phyloP scores from a whole-genome alignment of 805 yeast species.

The Saturnispora ahearnii region DNA sequence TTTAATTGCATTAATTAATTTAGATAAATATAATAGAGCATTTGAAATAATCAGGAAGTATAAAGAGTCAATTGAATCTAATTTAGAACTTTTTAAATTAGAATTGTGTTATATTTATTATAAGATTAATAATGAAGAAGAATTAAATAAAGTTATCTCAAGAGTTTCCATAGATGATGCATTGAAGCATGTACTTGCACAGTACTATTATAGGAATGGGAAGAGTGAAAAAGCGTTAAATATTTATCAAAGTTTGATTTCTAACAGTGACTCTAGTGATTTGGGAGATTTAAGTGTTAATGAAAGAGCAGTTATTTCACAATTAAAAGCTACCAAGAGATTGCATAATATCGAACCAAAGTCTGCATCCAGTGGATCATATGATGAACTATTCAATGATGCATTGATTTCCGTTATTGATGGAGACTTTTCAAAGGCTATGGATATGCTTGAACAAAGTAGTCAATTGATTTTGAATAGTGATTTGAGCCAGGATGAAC shows the following conservation, averaged over 20 bases:
- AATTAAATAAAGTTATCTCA: slow-evolving; percentile 16
- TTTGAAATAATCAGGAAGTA: slow-evolving; percentile 18
- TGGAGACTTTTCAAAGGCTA: slow-evolving; percentile 32
- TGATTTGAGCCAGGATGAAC: slow-evolving; percentile 36
- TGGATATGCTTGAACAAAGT: slow-evolving; percentile 28
- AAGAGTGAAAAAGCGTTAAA: slow-evolving; percentile 35
- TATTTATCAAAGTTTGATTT: slow-evolving; percentile 36
- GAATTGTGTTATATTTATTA: slow-evolving; percentile 55
- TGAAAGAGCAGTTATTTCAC: slow-evolving; percentile 61
- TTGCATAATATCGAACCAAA: neutral
- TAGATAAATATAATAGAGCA: slow-evolving; percentile 48
- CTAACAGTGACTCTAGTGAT: slow-evolving; percentile 29
- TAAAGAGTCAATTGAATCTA: neutral
- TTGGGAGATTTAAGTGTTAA: slow-evolving; percentile 48
- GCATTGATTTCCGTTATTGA: slow-evolving; percentile 42
- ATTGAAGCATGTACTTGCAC: slow-evolving; percentile 42
- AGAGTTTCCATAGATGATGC: neutral
- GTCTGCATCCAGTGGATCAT: slow-evolving; percentile 22
- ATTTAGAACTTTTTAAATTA: slow-evolving; percentile 26
- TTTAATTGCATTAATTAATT: slow-evolving; percentile 49
- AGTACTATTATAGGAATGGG: slow-evolving; percentile 42
- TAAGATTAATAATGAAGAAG: slow-evolving; percentile 33
- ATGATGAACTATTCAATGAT: slow-evolving; percentile 54
- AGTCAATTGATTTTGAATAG: slow-evolving; percentile 30
- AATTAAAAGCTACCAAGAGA: slow-evolving; percentile 20